phyloP scores from a whole-genome alignment of 495 filamentous ascomycete species.

The Annulohypoxylon bovei region DNA sequence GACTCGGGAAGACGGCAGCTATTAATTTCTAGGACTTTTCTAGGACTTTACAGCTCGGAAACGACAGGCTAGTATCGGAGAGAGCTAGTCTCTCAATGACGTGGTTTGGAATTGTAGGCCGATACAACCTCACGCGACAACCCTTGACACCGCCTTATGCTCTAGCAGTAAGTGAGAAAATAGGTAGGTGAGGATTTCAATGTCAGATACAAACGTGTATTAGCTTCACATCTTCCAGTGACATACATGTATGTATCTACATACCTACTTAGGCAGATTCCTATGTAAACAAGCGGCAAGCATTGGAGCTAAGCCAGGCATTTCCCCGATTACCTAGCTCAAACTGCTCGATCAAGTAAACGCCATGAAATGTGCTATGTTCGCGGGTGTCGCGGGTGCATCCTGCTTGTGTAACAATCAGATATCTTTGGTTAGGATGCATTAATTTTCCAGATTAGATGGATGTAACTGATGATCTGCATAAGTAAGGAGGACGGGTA shows the following conservation, averaged over 20 bases:
- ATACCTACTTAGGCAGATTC: neutral
- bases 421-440: neutral
- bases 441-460: neutral
- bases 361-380: neutral
- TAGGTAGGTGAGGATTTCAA: too few species aligned
- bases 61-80: neutral
- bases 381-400: neutral
- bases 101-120: neutral
- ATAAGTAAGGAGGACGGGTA: neutral
- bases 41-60: neutral
- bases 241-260: neutral
- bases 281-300: neutral
- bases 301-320: neutral
- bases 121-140: too few species aligned
- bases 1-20: neutral
- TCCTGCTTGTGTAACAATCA: neutral
- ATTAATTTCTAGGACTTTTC: too few species aligned
- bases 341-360: neutral
- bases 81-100: neutral
- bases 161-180: too few species aligned
- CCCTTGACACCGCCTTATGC: neutral
- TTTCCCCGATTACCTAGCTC: neutral
- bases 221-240: neutral
- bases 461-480: neutral
- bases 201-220: neutral